Evolutionary conservation across 2,329 filamentous ascomycete species (phyloP).

Genomic region (Chrysoporthe puriensis): DNA sequence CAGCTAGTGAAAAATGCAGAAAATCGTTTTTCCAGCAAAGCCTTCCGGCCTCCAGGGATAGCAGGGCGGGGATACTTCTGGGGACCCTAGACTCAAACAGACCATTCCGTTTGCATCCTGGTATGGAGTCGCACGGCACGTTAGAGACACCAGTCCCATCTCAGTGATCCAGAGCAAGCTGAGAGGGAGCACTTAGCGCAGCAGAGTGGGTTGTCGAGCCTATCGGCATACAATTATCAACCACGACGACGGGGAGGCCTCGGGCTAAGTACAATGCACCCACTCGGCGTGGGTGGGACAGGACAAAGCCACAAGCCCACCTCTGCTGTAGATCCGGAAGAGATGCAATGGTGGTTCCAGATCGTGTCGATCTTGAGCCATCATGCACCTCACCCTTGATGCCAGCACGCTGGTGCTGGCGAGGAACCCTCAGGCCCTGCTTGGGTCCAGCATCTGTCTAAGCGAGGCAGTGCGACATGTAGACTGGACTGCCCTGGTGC

Average conservation of each 20-base stretch:
- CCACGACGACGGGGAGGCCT: neutral
- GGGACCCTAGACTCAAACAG: neutral
- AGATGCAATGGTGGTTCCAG: neutral
- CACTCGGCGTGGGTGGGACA: neutral
- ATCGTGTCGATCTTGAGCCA: neutral
- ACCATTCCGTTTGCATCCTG: neutral
- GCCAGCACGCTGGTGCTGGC: neutral
- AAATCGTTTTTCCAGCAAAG: neutral
- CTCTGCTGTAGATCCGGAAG: constrained; percentile 4
- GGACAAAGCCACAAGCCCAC: neutral
- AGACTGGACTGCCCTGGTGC: neutral
- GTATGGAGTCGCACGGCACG: neutral
- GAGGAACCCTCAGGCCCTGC: neutral
- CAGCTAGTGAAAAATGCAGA: neutral
- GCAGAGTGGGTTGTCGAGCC: constrained; percentile 1
- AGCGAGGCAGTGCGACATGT: neutral
- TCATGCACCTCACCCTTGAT: no score
- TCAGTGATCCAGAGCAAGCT: neutral
- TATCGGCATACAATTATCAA: neutral
- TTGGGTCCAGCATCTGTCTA: no score
- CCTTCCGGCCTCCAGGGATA: neutral
- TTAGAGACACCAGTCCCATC: neutral
- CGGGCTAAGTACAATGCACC: neutral
- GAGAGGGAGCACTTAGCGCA: neutral
- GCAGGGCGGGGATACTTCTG: neutral